These are phyloP conservation scores for Brassica rapa DNA, from an alignment of 345 rosid genomes.

Conservation along the genomic window DNA sequence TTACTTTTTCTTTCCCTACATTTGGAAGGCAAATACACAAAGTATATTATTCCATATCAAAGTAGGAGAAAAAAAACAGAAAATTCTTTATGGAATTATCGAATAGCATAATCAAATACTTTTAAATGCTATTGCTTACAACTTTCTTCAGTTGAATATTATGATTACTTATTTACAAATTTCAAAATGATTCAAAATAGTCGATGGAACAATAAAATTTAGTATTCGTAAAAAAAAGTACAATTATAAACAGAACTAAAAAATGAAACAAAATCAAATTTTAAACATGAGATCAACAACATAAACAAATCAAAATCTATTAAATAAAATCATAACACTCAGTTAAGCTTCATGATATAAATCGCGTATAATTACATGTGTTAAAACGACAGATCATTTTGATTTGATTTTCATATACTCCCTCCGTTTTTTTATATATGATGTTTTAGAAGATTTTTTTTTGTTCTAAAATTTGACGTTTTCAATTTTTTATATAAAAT, in stretches of 20 bases:
- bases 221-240: neutral
- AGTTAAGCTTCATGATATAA: neutral
- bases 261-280: neutral
- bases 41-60: constrained; percentile 7
- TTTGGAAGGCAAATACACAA: constrained; percentile 15
- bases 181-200: neutral
- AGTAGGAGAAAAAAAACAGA: neutral
- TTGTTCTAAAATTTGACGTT: no score
- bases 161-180: neutral
- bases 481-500: no score
- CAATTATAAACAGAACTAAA: neutral
- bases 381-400: neutral
- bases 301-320: neutral
- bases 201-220: neutral
- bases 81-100: neutral
- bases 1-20: neutral
- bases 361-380: neutral
- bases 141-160: neutral
- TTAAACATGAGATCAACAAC: neutral
- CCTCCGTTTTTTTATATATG: no score
- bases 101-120: neutral
- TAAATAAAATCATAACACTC: neutral
- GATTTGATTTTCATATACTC: neutral
- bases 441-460: no score
- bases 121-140: neutral